Conservation (phyloP, 2,329 filamentous ascomycete genomes). For the Metarhizium humberi region DNA sequence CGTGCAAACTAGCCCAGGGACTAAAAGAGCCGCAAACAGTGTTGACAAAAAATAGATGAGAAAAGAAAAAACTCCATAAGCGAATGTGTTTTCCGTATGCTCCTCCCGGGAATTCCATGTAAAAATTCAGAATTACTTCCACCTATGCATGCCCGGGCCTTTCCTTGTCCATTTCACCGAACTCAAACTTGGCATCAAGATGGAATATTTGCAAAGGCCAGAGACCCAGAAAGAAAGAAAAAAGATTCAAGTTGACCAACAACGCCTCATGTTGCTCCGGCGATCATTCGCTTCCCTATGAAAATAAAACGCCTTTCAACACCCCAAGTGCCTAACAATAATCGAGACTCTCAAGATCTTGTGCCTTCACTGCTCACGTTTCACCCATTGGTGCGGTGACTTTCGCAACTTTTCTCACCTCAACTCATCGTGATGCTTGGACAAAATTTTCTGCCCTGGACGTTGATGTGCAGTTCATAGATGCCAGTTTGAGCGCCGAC, state of each 20-base stretch:
- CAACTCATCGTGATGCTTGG: constrained; percentile 46
- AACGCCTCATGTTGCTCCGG: constrained; percentile 3
- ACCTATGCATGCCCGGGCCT: not conserved
- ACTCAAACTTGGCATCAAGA: not conserved
- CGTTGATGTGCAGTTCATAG: constrained; percentile 62
- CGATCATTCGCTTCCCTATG: not conserved
- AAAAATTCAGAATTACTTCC: not conserved
- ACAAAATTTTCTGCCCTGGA: constrained; percentile 49
- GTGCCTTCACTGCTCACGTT: not conserved
- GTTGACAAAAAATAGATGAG: too few relatives aligned
- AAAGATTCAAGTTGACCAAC: constrained; percentile 1
- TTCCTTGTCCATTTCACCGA: not conserved
- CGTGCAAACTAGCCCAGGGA: not conserved
- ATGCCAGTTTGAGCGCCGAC: constrained; percentile 63
- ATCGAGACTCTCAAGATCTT: not conserved
- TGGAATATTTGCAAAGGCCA: not conserved
- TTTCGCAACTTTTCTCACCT: constrained; percentile 9
- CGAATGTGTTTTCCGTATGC: constrained; percentile 2
- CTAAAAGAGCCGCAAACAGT: not conserved
- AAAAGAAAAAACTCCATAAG: not conserved
- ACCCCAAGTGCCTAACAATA: not conserved
- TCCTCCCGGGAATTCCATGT: constrained; percentile 5
- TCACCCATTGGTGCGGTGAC: not conserved
- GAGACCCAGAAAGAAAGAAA: not conserved
- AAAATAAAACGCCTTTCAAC: not conserved